phyloP scores from a whole-genome alignment of 176 grass and related monocot genomes.

The Microstegium vimineum region DNA sequence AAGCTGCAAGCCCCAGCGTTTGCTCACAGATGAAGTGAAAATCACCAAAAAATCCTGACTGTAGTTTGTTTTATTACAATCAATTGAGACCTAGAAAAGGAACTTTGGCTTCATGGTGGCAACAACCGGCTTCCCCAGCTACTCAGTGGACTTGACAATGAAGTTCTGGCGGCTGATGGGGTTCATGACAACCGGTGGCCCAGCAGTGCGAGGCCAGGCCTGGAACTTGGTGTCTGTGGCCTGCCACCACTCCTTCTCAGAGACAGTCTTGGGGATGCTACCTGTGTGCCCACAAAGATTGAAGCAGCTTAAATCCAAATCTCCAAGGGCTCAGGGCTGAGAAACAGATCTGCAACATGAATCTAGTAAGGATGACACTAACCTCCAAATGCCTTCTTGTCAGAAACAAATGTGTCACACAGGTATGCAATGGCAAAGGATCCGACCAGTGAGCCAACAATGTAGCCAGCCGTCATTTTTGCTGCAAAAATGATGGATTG shows the following conservation, averaged over 20 bases:
- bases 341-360: background rate
- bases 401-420: constrained; percentile 39
- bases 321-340: background rate
- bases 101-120: constrained; percentile 21
- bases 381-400: constrained; percentile 62
- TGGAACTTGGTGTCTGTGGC: constrained; percentile 77
- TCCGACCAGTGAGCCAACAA: constrained; percentile 19
- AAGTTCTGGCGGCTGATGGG: constrained; percentile 95
- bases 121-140: background rate
- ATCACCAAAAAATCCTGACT: background rate
- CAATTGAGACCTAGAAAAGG: background rate
- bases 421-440: constrained; percentile 42
- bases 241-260: constrained; percentile 78
- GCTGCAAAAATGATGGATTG: constrained; percentile 7
- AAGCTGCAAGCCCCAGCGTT: background rate
- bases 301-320: background rate
- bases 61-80: constrained; percentile 24
- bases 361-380: constrained; percentile 1
- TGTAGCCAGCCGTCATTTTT: constrained; percentile 36
- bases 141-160: constrained; percentile 58
- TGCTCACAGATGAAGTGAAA: background rate
- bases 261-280: constrained; percentile 39
- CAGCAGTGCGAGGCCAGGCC: constrained; percentile 89
- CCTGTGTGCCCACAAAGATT: constrained; percentile 26
- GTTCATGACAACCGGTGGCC: constrained; percentile 89